Evolutionary conservation across 768 basidiomycete genomes (phyloP).

Genomic region (Trametes gibbosa): DNA sequence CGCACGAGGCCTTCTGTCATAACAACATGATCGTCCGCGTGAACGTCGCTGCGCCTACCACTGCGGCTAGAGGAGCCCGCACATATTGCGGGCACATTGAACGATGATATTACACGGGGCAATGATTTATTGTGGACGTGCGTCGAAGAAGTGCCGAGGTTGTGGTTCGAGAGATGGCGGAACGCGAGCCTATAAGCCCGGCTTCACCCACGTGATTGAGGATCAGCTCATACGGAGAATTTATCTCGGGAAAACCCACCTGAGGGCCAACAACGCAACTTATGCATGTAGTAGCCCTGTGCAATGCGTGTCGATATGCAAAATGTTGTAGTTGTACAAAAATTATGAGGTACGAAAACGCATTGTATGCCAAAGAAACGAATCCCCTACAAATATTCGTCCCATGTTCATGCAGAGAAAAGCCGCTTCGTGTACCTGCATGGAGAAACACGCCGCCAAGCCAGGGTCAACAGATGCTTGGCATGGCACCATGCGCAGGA

Average conservation of each 20-base stretch:
- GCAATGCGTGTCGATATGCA: background rate
- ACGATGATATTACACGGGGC: background rate
- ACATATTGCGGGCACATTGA: background rate
- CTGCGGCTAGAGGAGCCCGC: background rate
- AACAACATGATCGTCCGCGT: slow-evolving; percentile 4
- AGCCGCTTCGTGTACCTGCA: slow-evolving; percentile 57
- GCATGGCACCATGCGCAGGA: slow-evolving; percentile 10
- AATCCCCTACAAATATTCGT: background rate
- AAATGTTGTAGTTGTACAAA: slow-evolving; percentile 9
- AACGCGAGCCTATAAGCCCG: background rate
- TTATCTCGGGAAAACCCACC: slow-evolving; percentile 4
- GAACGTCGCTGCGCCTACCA: background rate
- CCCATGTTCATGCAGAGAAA: slow-evolving; percentile 38
- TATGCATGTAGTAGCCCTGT: background rate
- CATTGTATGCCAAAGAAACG: background rate
- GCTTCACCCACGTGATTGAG: slow-evolving; percentile 4
- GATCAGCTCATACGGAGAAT: background rate
- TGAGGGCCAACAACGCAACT: no score
- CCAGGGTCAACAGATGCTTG: slow-evolving; percentile 4
- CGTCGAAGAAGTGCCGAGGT: slow-evolving; percentile 7
- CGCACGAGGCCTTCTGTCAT: background rate
- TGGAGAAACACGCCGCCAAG: slow-evolving; percentile 1
- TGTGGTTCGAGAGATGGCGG: background rate
- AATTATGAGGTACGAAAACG: slow-evolving; percentile 5
- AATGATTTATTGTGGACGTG: background rate